Base-by-base conservation (phyloP, 208 protist species). In the Lotmaria passim region DNA sequence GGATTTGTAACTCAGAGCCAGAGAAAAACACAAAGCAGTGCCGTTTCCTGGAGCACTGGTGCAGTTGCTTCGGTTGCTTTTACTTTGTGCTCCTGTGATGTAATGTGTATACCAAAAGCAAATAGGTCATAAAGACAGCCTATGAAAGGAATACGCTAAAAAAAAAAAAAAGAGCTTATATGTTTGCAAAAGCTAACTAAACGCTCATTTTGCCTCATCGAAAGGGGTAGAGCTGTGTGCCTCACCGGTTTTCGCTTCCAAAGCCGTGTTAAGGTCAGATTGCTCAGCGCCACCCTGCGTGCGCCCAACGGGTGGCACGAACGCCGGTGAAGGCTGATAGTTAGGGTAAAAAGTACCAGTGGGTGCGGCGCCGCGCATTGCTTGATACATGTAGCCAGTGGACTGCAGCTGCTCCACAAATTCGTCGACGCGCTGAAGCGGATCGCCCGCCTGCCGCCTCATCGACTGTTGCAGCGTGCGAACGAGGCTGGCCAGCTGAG, bases 381-480 rank as follows among this genome's bases (percentile, higher is more conserved):
- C 36, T 26, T 76, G 62, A 21, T 65, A 63, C 17, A 72, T 26
- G 15, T 23, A 17, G 7, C 67, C 53, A 3, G 60, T 36, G 23
- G 67, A 52, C n/a, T 81, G 64, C 8, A 93, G 33, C 23, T 65
- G 69, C 21, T 76, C 75, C 23, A 93, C 50, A 80, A 93, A 89
- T 47, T 89, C 69, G 65, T 93, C 87, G 11, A 93, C 61, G 21
- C 83, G 76, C 33, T 79, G 57, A 26, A 69, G 57, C 28, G 84
- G 59, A 48, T 79, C 75, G 11, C 60, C 69, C 7, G 52, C 66
- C 52, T 51, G 55, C 21, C 55, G 69, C 10, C 38, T 41, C 48
- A 89, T 44, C 19, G 73, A 70, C 46, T 76, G 64, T 65, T 90
- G 84, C 28, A 90, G 48, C 12, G 71, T 63, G 47, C 76, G 75